Evolutionary conservation across 129 eudicot species (phyloP).

Genomic region (Pulicaria dysenterica): DNA sequence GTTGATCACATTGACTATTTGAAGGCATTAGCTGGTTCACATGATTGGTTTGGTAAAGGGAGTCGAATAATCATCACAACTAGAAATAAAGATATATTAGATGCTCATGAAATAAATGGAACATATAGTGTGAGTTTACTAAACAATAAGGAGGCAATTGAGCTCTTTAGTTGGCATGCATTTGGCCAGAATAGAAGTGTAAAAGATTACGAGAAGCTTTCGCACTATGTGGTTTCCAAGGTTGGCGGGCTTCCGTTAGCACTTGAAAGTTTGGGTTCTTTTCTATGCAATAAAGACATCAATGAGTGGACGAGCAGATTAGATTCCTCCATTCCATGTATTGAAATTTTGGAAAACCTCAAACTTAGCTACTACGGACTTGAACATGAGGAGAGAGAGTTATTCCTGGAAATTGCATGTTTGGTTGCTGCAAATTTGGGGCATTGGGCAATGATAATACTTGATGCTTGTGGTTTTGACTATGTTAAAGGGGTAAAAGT

Average conservation of each 20-base stretch:
- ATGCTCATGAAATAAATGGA: not conserved
- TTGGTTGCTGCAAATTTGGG: too few relatives aligned
- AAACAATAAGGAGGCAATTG: not conserved
- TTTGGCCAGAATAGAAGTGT: not conserved
- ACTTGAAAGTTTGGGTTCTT: constrained; percentile 8
- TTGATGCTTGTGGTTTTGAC: too few relatives aligned
- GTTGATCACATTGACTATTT: constrained; percentile 23
- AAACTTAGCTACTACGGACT: not conserved
- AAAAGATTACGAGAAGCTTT: constrained; percentile 18
- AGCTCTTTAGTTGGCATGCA: constrained; percentile 25
- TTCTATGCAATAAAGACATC: constrained; percentile 5
- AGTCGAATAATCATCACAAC: constrained; percentile 28
- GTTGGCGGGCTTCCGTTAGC: constrained; percentile 18
- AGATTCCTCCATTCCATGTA: not conserved
- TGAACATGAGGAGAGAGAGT: not conserved
- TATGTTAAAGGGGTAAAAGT: too few relatives aligned
- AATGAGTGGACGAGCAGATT: constrained; percentile 1
- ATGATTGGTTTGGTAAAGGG: constrained; percentile 33
- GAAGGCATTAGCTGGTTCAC: constrained; percentile 25
- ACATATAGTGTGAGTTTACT: constrained; percentile 11
- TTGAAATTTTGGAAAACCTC: not conserved
- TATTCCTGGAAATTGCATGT: not conserved
- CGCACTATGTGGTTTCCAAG: constrained; percentile 1
- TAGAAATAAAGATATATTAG: constrained; percentile 23
- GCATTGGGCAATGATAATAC: too few relatives aligned